Evolutionary conservation across 208 protist genomes (phyloP), one percentile per base, ranked within the genome.

Genomic region (Leishmania aethiopica): DNA sequence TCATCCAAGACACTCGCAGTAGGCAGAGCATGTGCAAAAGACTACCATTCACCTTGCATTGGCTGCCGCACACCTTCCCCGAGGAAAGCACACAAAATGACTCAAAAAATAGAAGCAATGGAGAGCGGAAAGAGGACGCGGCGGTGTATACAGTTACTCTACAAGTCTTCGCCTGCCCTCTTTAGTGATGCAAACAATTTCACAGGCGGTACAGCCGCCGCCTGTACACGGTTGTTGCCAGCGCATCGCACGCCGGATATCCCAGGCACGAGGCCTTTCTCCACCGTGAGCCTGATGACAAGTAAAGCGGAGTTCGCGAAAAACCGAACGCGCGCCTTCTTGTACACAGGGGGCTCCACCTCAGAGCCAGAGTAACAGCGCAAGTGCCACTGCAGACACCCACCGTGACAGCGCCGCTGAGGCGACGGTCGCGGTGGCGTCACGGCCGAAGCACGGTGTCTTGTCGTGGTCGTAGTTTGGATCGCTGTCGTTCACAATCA

Each of bases 391-490:
- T 76, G 79, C 32, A 42, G n/a, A 4, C 32, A 76, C 8, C 62
- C 28, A 69, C 53, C 75, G 8, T 35, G n/a, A 66, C 60, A 81
- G 32, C 2, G 15, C 1, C 28, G 6, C n/a, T 40, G 67, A 57
- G 37, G 13, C 25, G 19, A n/a, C 5, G 17, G n/a, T 35, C 13
- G 47, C 75, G 1, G 47, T 37, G n/a, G 40, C 51, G 51, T 71
- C 57, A 35, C 83, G 84, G 3, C 88, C 88, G 73, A 91, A 91
- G 76, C 88, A 91, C n/a, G 88, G 86, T 47, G 84, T 86, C 57
- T 82, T 79, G 28, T 81, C 67, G 75, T 84, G 88, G 71, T 85
- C 49, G 78, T 86, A 90, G 72, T 55, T 81, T 3, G 82, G 84
- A 55, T 86, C 84, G 32, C 70, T 84, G 59, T 92, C 89, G 79